Evolutionary conservation across 2,329 filamentous ascomycete genomes (phyloP), one percentile per base, ranked within the genome.

Genomic region (Hortaea sp.): DNA sequence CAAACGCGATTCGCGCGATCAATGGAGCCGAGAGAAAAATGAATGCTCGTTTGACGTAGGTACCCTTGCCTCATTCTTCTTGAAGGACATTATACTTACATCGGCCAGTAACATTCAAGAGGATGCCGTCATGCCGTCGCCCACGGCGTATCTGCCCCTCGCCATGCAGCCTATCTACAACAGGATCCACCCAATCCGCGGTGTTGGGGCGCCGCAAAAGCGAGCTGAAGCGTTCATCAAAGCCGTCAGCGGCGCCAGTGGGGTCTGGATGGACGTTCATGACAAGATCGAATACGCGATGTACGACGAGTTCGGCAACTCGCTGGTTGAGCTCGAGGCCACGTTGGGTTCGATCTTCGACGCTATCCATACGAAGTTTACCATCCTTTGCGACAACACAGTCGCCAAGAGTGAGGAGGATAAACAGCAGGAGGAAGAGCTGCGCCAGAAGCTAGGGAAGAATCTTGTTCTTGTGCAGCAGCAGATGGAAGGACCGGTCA

Each of bases 151-250:
- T 41, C 29, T 57, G 6, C 29, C 41, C 13, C 13, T 29, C 7
- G 47, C 47, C 30, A 57, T 57, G 54, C 13, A 38, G 1, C 50
- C 53, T 1, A 42, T 55, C 27, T 55, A 55, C 46, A 43, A n/a
- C 11, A 37, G 20, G 20, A 12, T 39, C 37, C 7, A 12, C 37
- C 6, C 6, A 12, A 7, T 7, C 6, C 7, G 37, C 6, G 37
- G 37, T 20, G 37, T 12, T 10, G 37, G 37, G 6, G 37, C 37
- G 6, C 37, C 37, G 12, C 37, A 39, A 12, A 7, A 13, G 12
- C 37, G 37, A 10, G 20, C 20, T 12, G 37, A 39, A 7, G 20
- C 12, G 7, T 39, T 39, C 37, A 12, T 10, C 6, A 7, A 12
- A 6, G 20, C 6, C 6, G 37, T 39, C 7, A 12, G 7, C 7